Conservation (phyloP, 768 basidiomycete species). For the Chlorophyllum brunneum region DNA sequence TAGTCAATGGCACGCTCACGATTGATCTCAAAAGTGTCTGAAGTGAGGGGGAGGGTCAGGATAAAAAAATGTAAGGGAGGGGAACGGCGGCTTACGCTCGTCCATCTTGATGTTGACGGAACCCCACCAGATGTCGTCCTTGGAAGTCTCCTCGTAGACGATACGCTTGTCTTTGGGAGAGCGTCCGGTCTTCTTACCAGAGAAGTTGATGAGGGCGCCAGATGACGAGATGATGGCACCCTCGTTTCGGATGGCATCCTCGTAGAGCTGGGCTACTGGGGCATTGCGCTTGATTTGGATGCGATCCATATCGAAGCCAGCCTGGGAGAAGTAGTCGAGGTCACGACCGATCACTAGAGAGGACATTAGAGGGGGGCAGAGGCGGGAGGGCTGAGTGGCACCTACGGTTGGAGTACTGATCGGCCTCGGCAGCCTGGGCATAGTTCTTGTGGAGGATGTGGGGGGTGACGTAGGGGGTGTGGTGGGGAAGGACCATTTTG, state of each 20-base stretch:
- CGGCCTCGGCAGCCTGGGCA: conserved; percentile 68
- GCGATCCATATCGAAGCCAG: conserved; percentile 98
- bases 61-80: neutral
- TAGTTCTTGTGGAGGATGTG: conserved; percentile 88
- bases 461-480: conserved; percentile 84
- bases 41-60: conserved; percentile 10
- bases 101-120: conserved; percentile 99
- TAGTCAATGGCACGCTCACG: conserved; percentile 99
- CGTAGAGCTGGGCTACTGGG: conserved; percentile 85
- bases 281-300: conserved; percentile 96
- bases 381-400: conserved; percentile 15
- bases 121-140: conserved; percentile 99
- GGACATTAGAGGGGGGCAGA: conserved; percentile 7
- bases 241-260: conserved; percentile 97
- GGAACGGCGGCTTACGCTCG: conserved; percentile 57
- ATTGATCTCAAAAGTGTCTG: conserved; percentile 98
- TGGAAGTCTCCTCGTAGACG: conserved; percentile 94
- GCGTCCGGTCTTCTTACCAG: conserved; percentile 98
- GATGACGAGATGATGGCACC: conserved; percentile 96
- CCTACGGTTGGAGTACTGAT: conserved; percentile 57
- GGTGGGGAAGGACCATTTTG: conserved; percentile 65
- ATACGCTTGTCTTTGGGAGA: conserved; percentile 99
- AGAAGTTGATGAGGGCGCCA: conserved; percentile 99
- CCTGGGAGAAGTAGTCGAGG: conserved; percentile 96
- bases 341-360: conserved; percentile 83